Percentiles rank a stretch among this genome's conserved stretches.
phyloP scores from a whole-genome alignment of 257 asterid genomes.

The Fraxinus excelsior region DNA sequence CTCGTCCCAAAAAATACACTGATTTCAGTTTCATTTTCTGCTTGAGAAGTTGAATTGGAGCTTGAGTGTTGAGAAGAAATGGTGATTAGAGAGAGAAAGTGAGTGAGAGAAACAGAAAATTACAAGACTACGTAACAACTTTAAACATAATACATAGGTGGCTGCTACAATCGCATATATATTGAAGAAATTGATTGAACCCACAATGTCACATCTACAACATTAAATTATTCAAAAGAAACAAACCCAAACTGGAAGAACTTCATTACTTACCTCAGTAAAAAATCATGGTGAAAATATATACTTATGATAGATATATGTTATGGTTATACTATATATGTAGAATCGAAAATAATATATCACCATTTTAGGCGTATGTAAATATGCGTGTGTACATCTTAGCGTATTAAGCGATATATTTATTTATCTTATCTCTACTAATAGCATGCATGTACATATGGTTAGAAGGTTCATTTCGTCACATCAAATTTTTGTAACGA shows the following conservation, averaged over 20 bases:
- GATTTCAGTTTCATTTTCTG: background rate
- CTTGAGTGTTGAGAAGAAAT: background rate
- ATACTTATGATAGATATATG: too few relatives aligned
- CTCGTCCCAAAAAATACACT: background rate
- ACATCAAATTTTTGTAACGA: background rate
- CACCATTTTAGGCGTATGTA: too few relatives aligned
- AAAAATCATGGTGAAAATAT: too few relatives aligned
- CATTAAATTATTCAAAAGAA: background rate
- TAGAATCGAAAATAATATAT: too few relatives aligned
- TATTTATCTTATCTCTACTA: background rate
- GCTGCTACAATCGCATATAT: background rate
- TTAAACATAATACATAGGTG: background rate
- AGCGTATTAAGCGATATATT: too few relatives aligned
- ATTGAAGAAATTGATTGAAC: background rate
- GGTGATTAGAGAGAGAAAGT: background rate
- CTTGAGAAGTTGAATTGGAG: background rate
- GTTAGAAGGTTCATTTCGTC: background rate
- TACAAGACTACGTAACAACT: background rate
- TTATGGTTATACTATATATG: too few relatives aligned
- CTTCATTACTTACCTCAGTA: too few relatives aligned
- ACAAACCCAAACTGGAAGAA: too few relatives aligned
- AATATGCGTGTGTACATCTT: too few relatives aligned
- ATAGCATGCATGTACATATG: background rate
- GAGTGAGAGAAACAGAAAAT: background rate
- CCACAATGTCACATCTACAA: background rate